Base-by-base conservation (phyloP, 2,329 filamentous ascomycete genomes). In the Escovopsis sp. region DNA sequence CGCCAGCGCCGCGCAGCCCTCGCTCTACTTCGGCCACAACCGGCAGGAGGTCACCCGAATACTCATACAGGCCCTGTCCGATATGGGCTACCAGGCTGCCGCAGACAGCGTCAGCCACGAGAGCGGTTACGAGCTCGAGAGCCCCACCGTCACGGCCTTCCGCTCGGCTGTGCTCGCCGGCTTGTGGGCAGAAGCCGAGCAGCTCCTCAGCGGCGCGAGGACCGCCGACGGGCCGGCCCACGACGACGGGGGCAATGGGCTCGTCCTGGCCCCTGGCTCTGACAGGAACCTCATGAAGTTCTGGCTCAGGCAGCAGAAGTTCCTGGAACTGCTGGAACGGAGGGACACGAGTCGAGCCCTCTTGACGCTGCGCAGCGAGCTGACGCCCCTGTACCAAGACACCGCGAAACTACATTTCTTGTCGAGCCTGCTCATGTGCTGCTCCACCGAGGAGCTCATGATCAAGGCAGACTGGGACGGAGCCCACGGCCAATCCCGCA, bases 1-100 rank as follows among this genome's bases (percentile, higher is more conserved):
- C 13, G 38, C 43, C 11, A 40, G 34, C 11, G 46, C 41, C 15
- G 45, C 46, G 29, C 48, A 45, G 11, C 47, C 53, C 2, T 39
- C 51, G 36, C 61, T 58, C 25, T 96, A 93, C 59, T 81, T 79
- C 55, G 88, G 87, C 14, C 89, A 96, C 57, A 77, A 91, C 56
- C 77, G 86, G 57, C 87, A 94, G 66, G 89, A 98, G 64, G 81
- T 96, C 36, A 94, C 89, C 5, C 73, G 91, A 41, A 82, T 96
- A 48, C 63, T 98, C 52, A 91, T 98, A 53, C 91, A 98, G 61
- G 84, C 87, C 31, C 65, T 98, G 48, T 76, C 79, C 20, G 89
- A 95, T 58, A 71, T 98, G 65, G 91, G 91, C 2, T 95, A 96
- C 56, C 70, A 78, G 45, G 68, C 70, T 11, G 84, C 89, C 11